A percentile compares a stretch with the other conserved stretches of the same genome.
Evolutionary conservation across 208 protist species (phyloP).

Genomic region (Crithidia thermophila): DNA sequence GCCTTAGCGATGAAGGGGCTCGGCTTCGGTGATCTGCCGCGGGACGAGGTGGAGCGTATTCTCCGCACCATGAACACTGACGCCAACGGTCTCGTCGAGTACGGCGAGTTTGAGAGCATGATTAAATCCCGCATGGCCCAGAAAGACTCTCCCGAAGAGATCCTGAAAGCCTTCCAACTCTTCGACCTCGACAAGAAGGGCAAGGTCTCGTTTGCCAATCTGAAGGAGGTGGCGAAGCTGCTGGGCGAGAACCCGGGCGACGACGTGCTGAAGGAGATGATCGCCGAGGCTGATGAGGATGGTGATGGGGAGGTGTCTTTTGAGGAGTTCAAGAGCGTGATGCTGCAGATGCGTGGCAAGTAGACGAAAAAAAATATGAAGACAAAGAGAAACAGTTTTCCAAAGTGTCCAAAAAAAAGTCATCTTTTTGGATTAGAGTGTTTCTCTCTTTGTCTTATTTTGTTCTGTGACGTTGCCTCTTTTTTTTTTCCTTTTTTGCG

Average conservation of each 20-base stretch:
- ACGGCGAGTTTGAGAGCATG: constrained; percentile 90
- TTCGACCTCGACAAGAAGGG: constrained; percentile 97
- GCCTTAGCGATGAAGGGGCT: constrained; percentile 96
- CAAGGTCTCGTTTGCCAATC: constrained; percentile 96
- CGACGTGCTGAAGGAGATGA: constrained; percentile 98
- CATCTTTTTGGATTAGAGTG: constrained; percentile 8
- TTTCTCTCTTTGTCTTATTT: constrained; percentile 1
- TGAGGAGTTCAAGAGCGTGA: constrained; percentile 97
- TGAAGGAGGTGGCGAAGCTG: constrained; percentile 96
- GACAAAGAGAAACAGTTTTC: background rate
- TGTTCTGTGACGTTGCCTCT: background rate
- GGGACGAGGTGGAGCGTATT: constrained; percentile 94
- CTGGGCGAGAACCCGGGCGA: constrained; percentile 97
- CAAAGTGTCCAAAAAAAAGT: background rate
- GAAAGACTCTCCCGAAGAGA: constrained; percentile 95
- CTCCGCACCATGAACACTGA: constrained; percentile 85
- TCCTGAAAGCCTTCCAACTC: constrained; percentile 96
- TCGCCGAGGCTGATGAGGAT: constrained; percentile 96
- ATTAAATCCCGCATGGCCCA: constrained; percentile 92
- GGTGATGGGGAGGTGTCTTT: constrained; percentile 96
- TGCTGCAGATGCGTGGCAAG: constrained; percentile 91
- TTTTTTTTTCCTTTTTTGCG: constrained; percentile 27
- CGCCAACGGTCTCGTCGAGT: constrained; percentile 89
- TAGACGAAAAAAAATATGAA: constrained; percentile 32
- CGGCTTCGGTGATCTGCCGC: constrained; percentile 93